These are phyloP conservation scores for Pezicula carpinea DNA, from an alignment of 2,329 filamentous ascomycete species.

Conservation along the genomic window DNA sequence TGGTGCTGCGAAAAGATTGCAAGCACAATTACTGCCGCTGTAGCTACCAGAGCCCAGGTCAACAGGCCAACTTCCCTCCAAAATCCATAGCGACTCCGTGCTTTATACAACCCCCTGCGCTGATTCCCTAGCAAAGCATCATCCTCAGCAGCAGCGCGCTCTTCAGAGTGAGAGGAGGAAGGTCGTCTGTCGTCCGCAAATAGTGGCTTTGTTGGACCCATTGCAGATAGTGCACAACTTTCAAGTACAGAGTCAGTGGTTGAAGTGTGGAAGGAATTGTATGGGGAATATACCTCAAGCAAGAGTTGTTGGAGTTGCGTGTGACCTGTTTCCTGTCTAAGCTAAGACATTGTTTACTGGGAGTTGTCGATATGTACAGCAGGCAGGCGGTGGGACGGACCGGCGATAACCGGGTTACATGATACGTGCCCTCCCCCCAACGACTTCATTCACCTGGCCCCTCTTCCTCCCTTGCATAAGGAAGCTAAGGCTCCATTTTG, in stretches of 20 bases:
- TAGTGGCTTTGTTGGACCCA: conserved; percentile 22
- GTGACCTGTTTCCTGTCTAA: too few species aligned
- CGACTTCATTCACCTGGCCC: too few species aligned
- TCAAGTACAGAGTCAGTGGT: neutral
- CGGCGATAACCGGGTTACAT: too few species aligned
- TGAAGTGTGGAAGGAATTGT: neutral
- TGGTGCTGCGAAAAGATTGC: conserved; percentile 75
- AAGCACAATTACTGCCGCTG: conserved; percentile 71
- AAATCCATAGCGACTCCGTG: conserved; percentile 42
- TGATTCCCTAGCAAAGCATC: conserved; percentile 30
- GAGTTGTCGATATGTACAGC: too few species aligned
- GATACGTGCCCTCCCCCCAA: too few species aligned
- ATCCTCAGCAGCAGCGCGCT: conserved; percentile 44
- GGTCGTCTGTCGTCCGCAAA: conserved; percentile 36
- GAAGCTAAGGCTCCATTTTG: too few species aligned
- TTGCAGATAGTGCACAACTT: neutral
- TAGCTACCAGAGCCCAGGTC: conserved; percentile 77
- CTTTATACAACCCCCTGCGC: conserved; percentile 17
- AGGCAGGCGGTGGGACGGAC: too few species aligned
- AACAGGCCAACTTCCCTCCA: conserved; percentile 76
- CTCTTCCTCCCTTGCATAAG: too few species aligned
- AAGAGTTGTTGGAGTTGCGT: too few species aligned
- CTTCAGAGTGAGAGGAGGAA: conserved; percentile 51
- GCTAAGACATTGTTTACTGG: conserved; percentile 6
- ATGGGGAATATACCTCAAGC: neutral